A percentile compares a stretch with the other conserved stretches of the same genome.
Conservation (phyloP, 2,329 filamentous ascomycete genomes). For the Colletotrichum tofieldiae region DNA sequence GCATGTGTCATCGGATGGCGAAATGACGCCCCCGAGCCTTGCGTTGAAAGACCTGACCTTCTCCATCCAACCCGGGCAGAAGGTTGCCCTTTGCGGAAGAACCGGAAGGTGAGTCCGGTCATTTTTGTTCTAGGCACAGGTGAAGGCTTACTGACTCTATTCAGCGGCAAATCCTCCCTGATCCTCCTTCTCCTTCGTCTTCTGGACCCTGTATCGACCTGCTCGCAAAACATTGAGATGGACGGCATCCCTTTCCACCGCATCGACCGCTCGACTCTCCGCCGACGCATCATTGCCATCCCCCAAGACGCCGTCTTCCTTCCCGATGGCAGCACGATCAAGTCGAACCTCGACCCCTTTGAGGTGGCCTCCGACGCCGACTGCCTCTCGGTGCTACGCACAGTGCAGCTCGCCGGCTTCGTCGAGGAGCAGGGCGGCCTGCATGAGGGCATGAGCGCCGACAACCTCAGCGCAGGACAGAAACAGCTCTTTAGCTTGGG, state of each 20-base stretch:
- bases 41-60: conserved; percentile 40
- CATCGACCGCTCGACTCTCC: conserved; percentile 56
- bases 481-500: conserved; percentile 74
- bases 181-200: conserved; percentile 54
- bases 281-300: conserved; percentile 60
- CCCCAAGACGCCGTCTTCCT: conserved; percentile 66
- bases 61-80: conserved; percentile 40
- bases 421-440: conserved; percentile 49
- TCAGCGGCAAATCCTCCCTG: conserved; percentile 54
- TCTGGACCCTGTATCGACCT: conserved; percentile 49
- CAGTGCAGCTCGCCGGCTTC: conserved; percentile 49
- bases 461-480: conserved; percentile 69
- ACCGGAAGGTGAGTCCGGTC: conserved; percentile 45
- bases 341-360: conserved; percentile 56
- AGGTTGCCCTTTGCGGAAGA: conserved; percentile 47
- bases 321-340: conserved; percentile 54
- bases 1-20: background rate
- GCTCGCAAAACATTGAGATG: conserved; percentile 51
- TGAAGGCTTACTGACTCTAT: background rate
- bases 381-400: conserved; percentile 49
- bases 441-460: conserved; percentile 55
- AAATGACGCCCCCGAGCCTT: conserved; percentile 16
- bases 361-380: conserved; percentile 46
- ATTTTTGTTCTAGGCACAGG: accelerated
- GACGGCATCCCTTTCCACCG: conserved; percentile 54